These are phyloP conservation scores for Russula ochroleuca DNA, from an alignment of 768 basidiomycete genomes.

Conservation along the genomic window DNA sequence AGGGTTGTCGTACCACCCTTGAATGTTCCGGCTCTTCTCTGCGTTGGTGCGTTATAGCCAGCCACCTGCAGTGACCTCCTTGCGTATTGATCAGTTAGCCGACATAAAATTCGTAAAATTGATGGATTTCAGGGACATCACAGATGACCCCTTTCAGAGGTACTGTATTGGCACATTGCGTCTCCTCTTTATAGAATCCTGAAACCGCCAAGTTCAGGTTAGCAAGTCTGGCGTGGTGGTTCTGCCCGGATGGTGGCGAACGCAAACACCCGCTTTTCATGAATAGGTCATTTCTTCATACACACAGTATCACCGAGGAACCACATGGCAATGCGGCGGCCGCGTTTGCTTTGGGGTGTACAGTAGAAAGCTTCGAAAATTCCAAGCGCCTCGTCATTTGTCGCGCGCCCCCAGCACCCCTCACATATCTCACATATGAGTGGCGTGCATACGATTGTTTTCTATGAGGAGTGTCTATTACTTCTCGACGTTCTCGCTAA, in stretches of 20 bases:
- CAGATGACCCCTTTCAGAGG: too few relatives aligned
- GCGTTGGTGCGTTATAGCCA: too few relatives aligned
- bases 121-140: too few relatives aligned
- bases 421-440: background rate
- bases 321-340: background rate
- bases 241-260: background rate
- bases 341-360: background rate
- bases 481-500: background rate
- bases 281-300: background rate
- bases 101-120: background rate
- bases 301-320: background rate
- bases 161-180: too few relatives aligned
- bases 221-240: background rate
- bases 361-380: background rate
- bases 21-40: too few relatives aligned
- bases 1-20: too few relatives aligned
- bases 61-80: too few relatives aligned
- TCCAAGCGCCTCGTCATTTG: background rate
- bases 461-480: background rate
- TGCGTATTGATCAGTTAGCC: too few relatives aligned
- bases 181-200: background rate
- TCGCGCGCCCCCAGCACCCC: background rate
- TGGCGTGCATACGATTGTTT: background rate
- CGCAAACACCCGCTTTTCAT: background rate
- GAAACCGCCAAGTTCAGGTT: background rate